Conservation (phyloP, 305 asterid species). For the Fraxinus latifolia region DNA sequence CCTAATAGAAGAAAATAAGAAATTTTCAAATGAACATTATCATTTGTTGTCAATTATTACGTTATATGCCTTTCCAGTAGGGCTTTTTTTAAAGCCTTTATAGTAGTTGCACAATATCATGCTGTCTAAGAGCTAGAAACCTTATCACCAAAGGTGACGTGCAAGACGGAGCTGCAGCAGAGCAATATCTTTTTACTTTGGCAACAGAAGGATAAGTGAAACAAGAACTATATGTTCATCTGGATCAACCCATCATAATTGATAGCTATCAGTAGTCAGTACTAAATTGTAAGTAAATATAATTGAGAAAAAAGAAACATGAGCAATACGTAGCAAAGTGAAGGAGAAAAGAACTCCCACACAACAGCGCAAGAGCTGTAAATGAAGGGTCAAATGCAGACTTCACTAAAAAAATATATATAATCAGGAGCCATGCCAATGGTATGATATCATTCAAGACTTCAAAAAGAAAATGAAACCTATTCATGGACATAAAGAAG, state of each 20-base stretch:
- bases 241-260: neutral
- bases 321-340: slow-evolving; percentile 10
- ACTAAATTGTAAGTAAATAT: neutral
- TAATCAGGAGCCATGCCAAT: neutral
- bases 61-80: slow-evolving; percentile 7
- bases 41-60: slow-evolving; percentile 8
- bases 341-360: slow-evolving; percentile 1
- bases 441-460: neutral
- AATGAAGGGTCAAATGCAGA: neutral
- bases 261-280: slow-evolving; percentile 16
- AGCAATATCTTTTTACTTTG: slow-evolving; percentile 8
- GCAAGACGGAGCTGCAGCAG: slow-evolving; percentile 21
- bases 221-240: slow-evolving; percentile 12
- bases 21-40: neutral
- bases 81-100: neutral
- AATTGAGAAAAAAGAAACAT: neutral
- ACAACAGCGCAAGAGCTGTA: neutral
- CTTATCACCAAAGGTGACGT: slow-evolving; percentile 18
- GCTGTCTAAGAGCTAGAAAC: slow-evolving; percentile 7
- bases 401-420: neutral
- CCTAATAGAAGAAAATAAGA: slow-evolving; percentile 17
- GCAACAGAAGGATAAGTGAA: neutral
- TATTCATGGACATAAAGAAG: neutral
- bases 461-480: slow-evolving; percentile 6
- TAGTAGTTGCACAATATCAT: neutral